phyloP scores from a whole-genome alignment of 331 rosid species.

The Pyracantha coccinea region DNA sequence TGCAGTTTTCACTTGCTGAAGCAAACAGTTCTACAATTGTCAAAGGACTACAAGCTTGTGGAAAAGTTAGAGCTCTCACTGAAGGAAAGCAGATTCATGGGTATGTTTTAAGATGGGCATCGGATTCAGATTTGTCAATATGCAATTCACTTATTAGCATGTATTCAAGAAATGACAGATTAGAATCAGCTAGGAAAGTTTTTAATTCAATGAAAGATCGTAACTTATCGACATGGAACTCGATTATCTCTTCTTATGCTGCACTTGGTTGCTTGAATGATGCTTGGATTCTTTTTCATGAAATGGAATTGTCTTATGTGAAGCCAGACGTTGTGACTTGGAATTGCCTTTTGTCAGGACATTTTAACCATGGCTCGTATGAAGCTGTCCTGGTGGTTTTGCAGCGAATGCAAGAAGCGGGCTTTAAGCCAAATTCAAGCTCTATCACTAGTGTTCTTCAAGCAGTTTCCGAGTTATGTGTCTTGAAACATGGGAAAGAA shows the following conservation, averaged over 20 bases:
- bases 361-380: conserved; percentile 39
- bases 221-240: conserved; percentile 57
- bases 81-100: conserved; percentile 75
- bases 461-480: conserved; percentile 39
- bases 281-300: conserved; percentile 29
- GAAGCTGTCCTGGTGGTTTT: conserved; percentile 30
- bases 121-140: conserved; percentile 33
- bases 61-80: conserved; percentile 48
- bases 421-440: conserved; percentile 48
- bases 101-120: conserved; percentile 41
- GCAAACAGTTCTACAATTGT: conserved; percentile 30
- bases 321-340: conserved; percentile 64
- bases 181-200: conserved; percentile 37
- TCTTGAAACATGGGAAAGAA: conserved; percentile 42
- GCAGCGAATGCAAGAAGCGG: conserved; percentile 35
- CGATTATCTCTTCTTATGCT: conserved; percentile 49
- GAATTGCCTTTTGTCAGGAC: conserved; percentile 62
- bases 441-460: conserved; percentile 56
- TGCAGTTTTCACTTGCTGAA: conserved; percentile 42
- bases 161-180: conserved; percentile 55
- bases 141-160: conserved; percentile 56
- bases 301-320: conserved; percentile 36
- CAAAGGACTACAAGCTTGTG: conserved; percentile 62
- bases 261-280: conserved; percentile 31
- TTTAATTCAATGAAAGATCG: conserved; percentile 46